Base-by-base conservation (phyloP, 495 filamentous ascomycete genomes). In the Aspergillus biplanus region DNA sequence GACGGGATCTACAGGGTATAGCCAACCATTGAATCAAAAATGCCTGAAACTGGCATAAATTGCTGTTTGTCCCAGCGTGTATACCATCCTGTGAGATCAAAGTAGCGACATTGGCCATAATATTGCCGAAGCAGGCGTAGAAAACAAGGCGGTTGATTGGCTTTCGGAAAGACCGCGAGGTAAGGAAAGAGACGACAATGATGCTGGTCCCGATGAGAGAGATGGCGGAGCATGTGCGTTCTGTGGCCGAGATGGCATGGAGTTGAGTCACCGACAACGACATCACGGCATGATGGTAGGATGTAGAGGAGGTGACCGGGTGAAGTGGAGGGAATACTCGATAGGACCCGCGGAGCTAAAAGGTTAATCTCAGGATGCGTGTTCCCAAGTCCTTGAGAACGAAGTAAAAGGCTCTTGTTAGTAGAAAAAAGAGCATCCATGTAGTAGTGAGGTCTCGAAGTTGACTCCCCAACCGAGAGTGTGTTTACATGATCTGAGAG, bases 131-230 rank as follows among this genome's bases (percentile, higher is more conserved):
- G 5, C 88, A 89, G 3, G 92, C 92, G 69, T 88, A 93, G 73
- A 96, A 96, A 9, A 94, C 85, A 5, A 97, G 79, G 4, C 92
- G 85, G 68, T 96, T 96, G 76, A 97, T 93, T n/a, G 92, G 91
- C 75, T 93, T 93, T 62, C 89, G 77, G 46, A 80, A 80, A 1
- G 71, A 66, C 3, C 61, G 59, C 5, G 75, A 79, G 15, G 77
- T 63, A 15, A 85, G 71, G 65, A 92, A 96, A 37, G 92, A 93
- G 55, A 81, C 60, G 35, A 95, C 84, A 56, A 96, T 89, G 71
- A 95, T 88, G 49, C 86, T 64, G 33, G 88, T 89, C 52, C 91
- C 91, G 4, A 89, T 13, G 4, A 97, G 69, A 0, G 92, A 96
- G 67, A 95, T 78, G 11, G 85, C 75, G 0, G 90, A 92, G 66